Evolutionary conservation across 2,329 filamentous ascomycete species (phyloP).

Genomic region (Trichoderma guizhouense): DNA sequence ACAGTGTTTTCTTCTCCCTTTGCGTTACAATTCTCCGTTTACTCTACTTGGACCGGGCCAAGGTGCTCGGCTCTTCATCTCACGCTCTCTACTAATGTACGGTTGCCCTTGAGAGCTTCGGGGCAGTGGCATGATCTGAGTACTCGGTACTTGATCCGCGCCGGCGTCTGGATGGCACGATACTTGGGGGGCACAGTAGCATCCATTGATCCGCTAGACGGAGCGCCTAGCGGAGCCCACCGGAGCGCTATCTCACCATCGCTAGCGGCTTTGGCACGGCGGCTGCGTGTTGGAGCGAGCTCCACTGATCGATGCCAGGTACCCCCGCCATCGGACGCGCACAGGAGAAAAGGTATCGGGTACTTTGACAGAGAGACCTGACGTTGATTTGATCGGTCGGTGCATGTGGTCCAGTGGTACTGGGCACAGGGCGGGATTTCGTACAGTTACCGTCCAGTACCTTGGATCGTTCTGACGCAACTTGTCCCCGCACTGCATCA

Average conservation of each 20-base stretch:
- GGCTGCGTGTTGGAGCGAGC: not conserved
- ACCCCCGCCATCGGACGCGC: not conserved
- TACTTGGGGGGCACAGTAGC: not conserved
- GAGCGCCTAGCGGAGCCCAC: not conserved
- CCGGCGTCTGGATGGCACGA: not conserved
- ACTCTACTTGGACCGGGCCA: accelerated
- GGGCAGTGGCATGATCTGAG: not conserved
- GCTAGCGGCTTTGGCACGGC: not conserved
- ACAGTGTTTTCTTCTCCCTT: not conserved
- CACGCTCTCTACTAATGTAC: not conserved
- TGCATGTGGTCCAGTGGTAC: not conserved
- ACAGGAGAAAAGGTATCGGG: not conserved
- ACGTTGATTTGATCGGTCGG: not conserved
- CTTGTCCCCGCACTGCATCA: not conserved
- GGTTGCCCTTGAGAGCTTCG: not conserved
- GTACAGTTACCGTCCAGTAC: not conserved
- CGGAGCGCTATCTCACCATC: not conserved
- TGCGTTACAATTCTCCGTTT: not conserved
- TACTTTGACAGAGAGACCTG: not conserved
- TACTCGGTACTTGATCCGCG: not conserved
- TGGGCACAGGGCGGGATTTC: not conserved
- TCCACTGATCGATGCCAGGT: conserved; percentile 12
- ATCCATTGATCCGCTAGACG: not conserved
- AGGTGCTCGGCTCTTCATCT: not conserved
- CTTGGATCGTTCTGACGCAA: not conserved